Conservation (phyloP, 371 early-diverging fungal genomes). For the Mucor mucedo region DNA sequence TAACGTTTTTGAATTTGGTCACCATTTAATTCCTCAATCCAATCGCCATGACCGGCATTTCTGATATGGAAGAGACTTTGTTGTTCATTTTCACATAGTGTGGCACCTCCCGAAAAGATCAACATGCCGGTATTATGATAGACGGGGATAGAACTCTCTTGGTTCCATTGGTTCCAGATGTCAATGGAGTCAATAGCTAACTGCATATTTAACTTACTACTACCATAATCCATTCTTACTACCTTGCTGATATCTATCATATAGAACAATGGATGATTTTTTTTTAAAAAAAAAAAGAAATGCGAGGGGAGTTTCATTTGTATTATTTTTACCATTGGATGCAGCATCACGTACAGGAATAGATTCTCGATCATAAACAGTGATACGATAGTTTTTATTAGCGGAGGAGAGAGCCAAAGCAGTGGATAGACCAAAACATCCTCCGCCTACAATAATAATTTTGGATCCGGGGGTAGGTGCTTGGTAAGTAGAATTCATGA, state of each 20-base stretch:
- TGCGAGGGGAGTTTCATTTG: not conserved
- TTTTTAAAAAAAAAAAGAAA: not conserved
- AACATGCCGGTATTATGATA: conserved; percentile 53
- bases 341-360: conserved; percentile 55
- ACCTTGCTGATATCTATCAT: conserved; percentile 55
- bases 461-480: conserved; percentile 29
- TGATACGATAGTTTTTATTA: conserved; percentile 33
- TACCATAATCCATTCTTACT: conserved; percentile 56
- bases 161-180: conserved; percentile 60
- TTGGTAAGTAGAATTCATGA: not conserved
- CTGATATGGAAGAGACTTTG: conserved; percentile 39
- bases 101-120: conserved; percentile 32
- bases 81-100: conserved; percentile 39
- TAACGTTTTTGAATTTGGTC: conserved; percentile 34
- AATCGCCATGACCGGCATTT: conserved; percentile 42
- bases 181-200: conserved; percentile 48
- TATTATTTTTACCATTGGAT: conserved; percentile 36
- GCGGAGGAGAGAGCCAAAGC: conserved; percentile 44
- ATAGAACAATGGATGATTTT: not conserved
- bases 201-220: conserved; percentile 40
- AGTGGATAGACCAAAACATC: conserved; percentile 58
- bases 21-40: conserved; percentile 34
- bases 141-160: conserved; percentile 42
- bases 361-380: conserved; percentile 46
- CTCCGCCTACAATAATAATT: conserved; percentile 59